Evolutionary conservation across 2,329 filamentous ascomycete species (phyloP).

Genomic region (Falciphora oryzae): DNA sequence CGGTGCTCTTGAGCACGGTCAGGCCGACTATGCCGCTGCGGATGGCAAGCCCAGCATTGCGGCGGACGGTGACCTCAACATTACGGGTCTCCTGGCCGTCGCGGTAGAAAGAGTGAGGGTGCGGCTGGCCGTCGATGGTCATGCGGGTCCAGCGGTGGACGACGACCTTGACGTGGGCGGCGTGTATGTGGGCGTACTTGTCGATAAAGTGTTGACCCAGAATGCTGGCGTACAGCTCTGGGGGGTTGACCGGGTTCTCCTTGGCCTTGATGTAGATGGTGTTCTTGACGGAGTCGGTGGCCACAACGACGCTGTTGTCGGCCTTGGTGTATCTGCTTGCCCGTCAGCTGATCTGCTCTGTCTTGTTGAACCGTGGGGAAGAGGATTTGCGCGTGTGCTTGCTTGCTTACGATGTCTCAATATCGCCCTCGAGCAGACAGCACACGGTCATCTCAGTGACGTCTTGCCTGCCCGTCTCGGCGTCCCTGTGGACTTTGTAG

Average conservation of each 20-base stretch:
- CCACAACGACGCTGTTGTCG: slow-evolving; percentile 92
- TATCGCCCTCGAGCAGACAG: slow-evolving; percentile 87
- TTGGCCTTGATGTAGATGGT: slow-evolving; percentile 94
- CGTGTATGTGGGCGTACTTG: slow-evolving; percentile 81
- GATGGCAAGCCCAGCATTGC: slow-evolving; percentile 66
- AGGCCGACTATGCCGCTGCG: slow-evolving; percentile 74
- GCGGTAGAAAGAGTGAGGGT: slow-evolving; percentile 91
- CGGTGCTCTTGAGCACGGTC: slow-evolving; percentile 91
- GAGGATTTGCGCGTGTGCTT: slow-evolving; percentile 15
- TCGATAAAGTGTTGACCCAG: slow-evolving; percentile 85
- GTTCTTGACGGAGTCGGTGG: slow-evolving; percentile 98
- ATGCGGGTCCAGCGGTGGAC: slow-evolving; percentile 92
- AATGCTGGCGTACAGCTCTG: slow-evolving; percentile 83
- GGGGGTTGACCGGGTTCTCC: slow-evolving; percentile 84
- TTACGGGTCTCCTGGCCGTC: slow-evolving; percentile 85
- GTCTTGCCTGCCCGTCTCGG: slow-evolving; percentile 69
- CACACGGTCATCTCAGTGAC: slow-evolving; percentile 95
- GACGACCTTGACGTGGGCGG: slow-evolving; percentile 72
- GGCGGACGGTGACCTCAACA: slow-evolving; percentile 65
- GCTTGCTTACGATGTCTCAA: slow-evolving; percentile 65
- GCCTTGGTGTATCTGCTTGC: slow-evolving; percentile 73
- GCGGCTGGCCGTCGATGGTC: slow-evolving; percentile 77
- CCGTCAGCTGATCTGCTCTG: not conserved
- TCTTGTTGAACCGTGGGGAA: too few relatives aligned
- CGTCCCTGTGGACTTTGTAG: slow-evolving; percentile 85